Conservation (phyloP, 1,139 yeast genomes). For the Suhomyces bribrorum region DNA sequence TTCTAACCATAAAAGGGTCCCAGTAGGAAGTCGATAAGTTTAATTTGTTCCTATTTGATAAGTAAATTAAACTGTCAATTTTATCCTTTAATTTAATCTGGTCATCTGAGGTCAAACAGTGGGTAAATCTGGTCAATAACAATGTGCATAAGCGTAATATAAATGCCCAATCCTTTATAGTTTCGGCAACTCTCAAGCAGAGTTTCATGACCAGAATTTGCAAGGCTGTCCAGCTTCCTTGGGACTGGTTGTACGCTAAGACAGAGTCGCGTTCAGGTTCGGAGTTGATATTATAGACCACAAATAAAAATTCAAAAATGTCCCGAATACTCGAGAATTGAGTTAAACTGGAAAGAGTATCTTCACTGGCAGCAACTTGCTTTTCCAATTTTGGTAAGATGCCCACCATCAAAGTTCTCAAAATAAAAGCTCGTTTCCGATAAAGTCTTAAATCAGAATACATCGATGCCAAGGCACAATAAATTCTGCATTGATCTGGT, state of each 20-base stretch:
- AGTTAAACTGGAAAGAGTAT: slow-evolving; percentile 6
- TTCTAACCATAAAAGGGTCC: slow-evolving; percentile 70
- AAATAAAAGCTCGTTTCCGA: slow-evolving; percentile 70
- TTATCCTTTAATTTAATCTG: slow-evolving; percentile 34
- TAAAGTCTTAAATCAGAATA: slow-evolving; percentile 61
- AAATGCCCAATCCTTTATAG: slow-evolving; percentile 47
- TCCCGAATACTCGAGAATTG: slow-evolving; percentile 21
- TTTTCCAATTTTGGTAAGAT: slow-evolving; percentile 46
- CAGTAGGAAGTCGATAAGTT: slow-evolving; percentile 48
- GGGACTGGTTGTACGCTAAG: slow-evolving; percentile 26
- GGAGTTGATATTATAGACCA: slow-evolving; percentile 41
- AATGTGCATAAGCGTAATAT: slow-evolving; percentile 51
- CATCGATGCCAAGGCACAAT: slow-evolving; percentile 64
- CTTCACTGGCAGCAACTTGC: slow-evolving; percentile 1
- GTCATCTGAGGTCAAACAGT: slow-evolving; percentile 45
- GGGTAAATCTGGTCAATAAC: slow-evolving; percentile 55
- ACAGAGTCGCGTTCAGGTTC: slow-evolving; percentile 29
- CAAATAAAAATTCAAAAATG: slow-evolving; percentile 42
- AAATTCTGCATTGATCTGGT: slow-evolving; percentile 60
- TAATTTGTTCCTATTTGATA: slow-evolving; percentile 21
- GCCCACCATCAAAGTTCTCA: slow-evolving; percentile 59
- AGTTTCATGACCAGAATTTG: slow-evolving; percentile 59
- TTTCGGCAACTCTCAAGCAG: slow-evolving; percentile 56
- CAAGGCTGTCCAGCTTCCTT: slow-evolving; percentile 53
- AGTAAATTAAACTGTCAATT: slow-evolving; percentile 24